Evolutionary conservation across 768 basidiomycete genomes (phyloP), one percentile per base, ranked within the genome.

Genomic region (Exidia glandulosa): DNA sequence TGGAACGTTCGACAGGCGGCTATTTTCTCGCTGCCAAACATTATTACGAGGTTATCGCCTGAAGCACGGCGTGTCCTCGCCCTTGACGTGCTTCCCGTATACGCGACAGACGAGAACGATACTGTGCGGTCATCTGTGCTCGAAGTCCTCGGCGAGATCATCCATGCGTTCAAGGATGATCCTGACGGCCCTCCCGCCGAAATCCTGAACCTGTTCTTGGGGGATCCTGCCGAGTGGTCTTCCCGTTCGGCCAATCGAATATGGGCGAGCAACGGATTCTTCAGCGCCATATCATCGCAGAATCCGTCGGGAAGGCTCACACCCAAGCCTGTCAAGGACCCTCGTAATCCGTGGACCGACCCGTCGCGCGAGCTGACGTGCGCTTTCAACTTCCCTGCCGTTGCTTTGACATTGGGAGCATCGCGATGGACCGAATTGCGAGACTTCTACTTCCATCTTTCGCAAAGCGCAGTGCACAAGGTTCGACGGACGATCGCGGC

Each of bases 361-460:
- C 81, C 84, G 3, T 81, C 86, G 56, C 83, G 90, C 12, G 81
- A 87, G 1, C 75, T 90, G 25, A 83, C 90, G 47, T 88, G 87
- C 69, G 89, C 89, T 4, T 93, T 91, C 73, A 92, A 96, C 73
- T 88, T 89, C 67, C 95, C 95, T 27, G 94, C 93, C 5, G 89
- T 97, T 7, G 83, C 85, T 3, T 77, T 93, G 4, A 88, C 93
- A 0, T 76, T 96, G 30, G 95, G 95, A 3, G 73, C 74, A 13
- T 71, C 73, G 1, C 80, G 89, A 50, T 98, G 95, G 95, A 65
- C 59, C 32, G 81, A 86, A 60, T 72, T 98, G 27, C 81, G 87
- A 23, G 78, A 79, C 3, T 73, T 82, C 48, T 94, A 94, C 73
- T 70, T 80, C 23, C 73, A 78, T 9, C 77, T 98, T 19, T 78